These are phyloP conservation scores for Coemansia sp. DNA, from an alignment of 192 early-diverging fungal genomes.

Conservation along the genomic window DNA sequence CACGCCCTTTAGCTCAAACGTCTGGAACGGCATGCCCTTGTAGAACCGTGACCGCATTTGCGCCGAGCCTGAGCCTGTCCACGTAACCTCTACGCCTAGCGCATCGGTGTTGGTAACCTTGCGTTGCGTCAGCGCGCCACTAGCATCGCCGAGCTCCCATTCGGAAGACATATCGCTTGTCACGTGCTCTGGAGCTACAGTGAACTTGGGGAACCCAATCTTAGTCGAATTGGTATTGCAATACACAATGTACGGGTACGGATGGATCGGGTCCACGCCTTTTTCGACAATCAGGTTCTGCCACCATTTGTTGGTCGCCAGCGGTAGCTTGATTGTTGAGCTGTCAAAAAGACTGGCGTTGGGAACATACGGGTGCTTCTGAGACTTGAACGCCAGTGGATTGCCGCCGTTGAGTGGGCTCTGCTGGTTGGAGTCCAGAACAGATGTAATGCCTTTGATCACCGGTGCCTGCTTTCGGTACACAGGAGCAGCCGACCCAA, in stretches of 20 bases:
- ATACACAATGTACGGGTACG: slow-evolving; percentile 52
- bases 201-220: slow-evolving; percentile 39
- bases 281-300: slow-evolving; percentile 47
- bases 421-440: slow-evolving; percentile 33
- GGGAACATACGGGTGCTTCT: slow-evolving; percentile 24
- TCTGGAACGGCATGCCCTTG: slow-evolving; percentile 57
- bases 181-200: slow-evolving; percentile 5
- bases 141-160: slow-evolving; percentile 32
- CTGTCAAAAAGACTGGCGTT: slow-evolving; percentile 34
- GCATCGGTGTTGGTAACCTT: slow-evolving; percentile 38
- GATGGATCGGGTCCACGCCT: slow-evolving; percentile 43
- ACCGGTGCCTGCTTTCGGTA: slow-evolving; percentile 18
- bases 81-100: slow-evolving; percentile 47
- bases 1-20: slow-evolving; percentile 38
- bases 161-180: slow-evolving; percentile 27
- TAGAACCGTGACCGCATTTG: slow-evolving; percentile 53
- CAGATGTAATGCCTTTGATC: slow-evolving; percentile 30
- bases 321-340: slow-evolving; percentile 12
- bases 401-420: slow-evolving; percentile 30
- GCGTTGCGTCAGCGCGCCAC: slow-evolving; percentile 26
- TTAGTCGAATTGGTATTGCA: slow-evolving; percentile 25
- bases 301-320: slow-evolving; percentile 56
- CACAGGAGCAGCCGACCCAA: slow-evolving; percentile 13
- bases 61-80: slow-evolving; percentile 16
- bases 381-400: slow-evolving; percentile 8